Evolutionary conservation across 192 early-diverging fungal genomes (phyloP), one percentile per base, ranked within the genome.

Genomic region (Rhizoclosmatium sp.): DNA sequence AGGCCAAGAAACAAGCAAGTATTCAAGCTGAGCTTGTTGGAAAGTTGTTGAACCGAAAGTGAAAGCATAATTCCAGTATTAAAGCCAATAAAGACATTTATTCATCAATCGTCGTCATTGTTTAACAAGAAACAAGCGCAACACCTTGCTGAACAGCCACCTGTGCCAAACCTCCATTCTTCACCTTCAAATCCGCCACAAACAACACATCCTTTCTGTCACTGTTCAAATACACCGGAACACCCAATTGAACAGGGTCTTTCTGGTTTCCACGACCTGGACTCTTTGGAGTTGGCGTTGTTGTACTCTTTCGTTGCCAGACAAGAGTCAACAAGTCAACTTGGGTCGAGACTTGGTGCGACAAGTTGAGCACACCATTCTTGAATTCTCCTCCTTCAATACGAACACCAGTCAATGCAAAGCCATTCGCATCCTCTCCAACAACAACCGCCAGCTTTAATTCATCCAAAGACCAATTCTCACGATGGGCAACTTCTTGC

Each of bases 401-500:
- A 9, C 79, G 59, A 21, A 86, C 19, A 44, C 87, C 87, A 46
- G 77, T 72, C 45, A 86, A 16, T 14, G 59, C 69, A 48, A 86
- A 86, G 2, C 72, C 80, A 56, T 56, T 54, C 45, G 12, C 2
- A 65, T 56, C 59, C 4, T 62, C 71, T 1, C 59, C 76, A 47
- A 82, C 66, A 0, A 39, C 4, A 3, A 85, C 75, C 16, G 69
- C 80, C 16, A 97, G 76, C 39, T 77, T 78, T 19, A 97, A 85
- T 80, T 96, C 92, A 82, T 98, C 96, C 51, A 98, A 79, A 59
- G 95, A 96, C 88, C 91, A 94, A 19, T 84, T 76, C 19, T 89
- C 75, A 39, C 76, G 81, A 81, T 97, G 93, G 19, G 96, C 94
- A 2, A 89, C 92, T 4, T 89, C 86, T 82, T 98, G 96, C 47